Percentiles rank a stretch among this genome's conserved stretches.
Conservation (phyloP, 305 asterid genomes). For the Fraxinus xanthoxyloides region DNA sequence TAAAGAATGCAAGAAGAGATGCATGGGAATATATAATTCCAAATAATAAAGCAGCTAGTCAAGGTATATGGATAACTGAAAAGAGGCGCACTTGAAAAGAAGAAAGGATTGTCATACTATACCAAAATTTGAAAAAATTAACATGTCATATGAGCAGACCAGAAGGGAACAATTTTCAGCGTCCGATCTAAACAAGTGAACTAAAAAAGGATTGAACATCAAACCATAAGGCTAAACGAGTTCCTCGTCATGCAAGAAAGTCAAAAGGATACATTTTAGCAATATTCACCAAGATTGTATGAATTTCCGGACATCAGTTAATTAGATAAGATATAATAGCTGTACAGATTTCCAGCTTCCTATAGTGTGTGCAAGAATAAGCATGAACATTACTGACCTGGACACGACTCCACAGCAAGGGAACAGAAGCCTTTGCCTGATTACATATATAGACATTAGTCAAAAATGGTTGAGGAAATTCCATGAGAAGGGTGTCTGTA, state of each 20-base stretch:
- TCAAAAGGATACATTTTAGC: background rate
- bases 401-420: conserved; percentile 99
- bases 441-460: conserved; percentile 80
- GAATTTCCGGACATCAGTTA: background rate
- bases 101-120: background rate
- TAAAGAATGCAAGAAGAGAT: background rate
- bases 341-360: background rate
- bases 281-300: background rate
- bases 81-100: background rate
- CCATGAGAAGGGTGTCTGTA: conserved; percentile 93
- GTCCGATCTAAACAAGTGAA: background rate
- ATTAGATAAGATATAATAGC: background rate
- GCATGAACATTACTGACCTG: conserved; percentile 52
- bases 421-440: conserved; percentile 90
- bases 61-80: background rate
- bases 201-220: background rate
- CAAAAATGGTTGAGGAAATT: conserved; percentile 88
- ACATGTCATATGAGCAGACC: background rate
- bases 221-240: background rate
- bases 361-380: background rate
- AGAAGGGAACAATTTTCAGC: background rate
- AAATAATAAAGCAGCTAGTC: background rate
- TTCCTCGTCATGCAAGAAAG: background rate
- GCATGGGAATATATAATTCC: background rate
- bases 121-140: background rate